phyloP scores from a whole-genome alignment of 352 stramenopile species.

The Globisporangium viniferum region DNA sequence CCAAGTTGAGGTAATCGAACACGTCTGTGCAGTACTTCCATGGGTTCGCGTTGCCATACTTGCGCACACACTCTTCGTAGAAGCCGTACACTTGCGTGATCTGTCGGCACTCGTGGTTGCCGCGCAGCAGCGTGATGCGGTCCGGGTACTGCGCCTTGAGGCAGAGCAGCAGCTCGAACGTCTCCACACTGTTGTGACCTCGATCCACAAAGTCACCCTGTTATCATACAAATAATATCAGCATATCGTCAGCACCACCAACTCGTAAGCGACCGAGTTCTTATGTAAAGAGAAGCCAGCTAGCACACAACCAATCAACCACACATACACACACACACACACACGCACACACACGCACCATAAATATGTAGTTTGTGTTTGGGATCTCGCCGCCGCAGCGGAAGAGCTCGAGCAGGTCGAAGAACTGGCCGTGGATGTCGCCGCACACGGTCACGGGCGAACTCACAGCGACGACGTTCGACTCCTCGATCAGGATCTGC shows the following conservation, averaged over 20 bases:
- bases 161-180: constrained; percentile 85
- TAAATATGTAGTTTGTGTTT: constrained; percentile 91
- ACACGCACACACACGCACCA: constrained; percentile 37
- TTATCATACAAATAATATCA: constrained; percentile 14
- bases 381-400: constrained; percentile 78
- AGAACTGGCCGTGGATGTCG: constrained; percentile 91
- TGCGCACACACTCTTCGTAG: constrained; percentile 96
- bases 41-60: constrained; percentile 95
- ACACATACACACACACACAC: too few species aligned
- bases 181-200: constrained; percentile 89
- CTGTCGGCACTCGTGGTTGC: constrained; percentile 92
- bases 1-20: constrained; percentile 96
- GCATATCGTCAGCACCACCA: neutral
- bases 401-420: constrained; percentile 88
- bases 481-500: constrained; percentile 90
- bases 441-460: constrained; percentile 88
- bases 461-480: constrained; percentile 89
- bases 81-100: constrained; percentile 98
- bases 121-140: constrained; percentile 84
- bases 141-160: constrained; percentile 87
- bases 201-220: constrained; percentile 90
- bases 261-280: neutral
- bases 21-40: constrained; percentile 97
- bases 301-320: neutral
- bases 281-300: neutral